These are phyloP conservation scores for Puccinia hordei DNA, from an alignment of 1,284 basidiomycete genomes.

Conservation along the genomic window DNA sequence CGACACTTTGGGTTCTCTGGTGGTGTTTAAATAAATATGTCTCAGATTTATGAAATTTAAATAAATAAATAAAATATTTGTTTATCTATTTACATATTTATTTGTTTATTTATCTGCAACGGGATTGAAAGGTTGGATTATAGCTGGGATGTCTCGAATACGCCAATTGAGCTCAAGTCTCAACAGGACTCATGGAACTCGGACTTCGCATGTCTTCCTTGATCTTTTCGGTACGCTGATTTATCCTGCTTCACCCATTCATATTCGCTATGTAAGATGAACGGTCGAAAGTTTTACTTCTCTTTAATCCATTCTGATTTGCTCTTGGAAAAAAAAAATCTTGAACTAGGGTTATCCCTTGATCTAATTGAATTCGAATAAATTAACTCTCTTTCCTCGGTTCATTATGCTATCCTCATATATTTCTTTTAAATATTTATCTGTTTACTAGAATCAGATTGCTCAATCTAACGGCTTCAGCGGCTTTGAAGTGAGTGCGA, in stretches of 20 bases:
- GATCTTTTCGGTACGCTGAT: slow-evolving; percentile 31
- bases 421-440: too few species aligned
- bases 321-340: too few species aligned
- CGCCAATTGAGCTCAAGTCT: background rate
- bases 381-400: background rate
- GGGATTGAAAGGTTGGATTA: background rate
- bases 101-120: too few species aligned
- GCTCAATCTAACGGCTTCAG: background rate
- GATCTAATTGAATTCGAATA: too few species aligned
- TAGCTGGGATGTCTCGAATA: background rate
- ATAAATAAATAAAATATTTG: too few species aligned
- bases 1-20: too few species aligned
- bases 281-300: background rate
- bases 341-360: too few species aligned
- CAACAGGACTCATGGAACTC: background rate
- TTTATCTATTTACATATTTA: too few species aligned
- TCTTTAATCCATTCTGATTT: too few species aligned
- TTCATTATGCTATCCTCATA: background rate
- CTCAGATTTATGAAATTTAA: too few species aligned
- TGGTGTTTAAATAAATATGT: too few species aligned
- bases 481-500: background rate
- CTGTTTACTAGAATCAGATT: slow-evolving; percentile 29
- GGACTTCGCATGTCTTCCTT: slow-evolving; percentile 21
- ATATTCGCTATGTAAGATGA: slow-evolving; percentile 25
- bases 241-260: slow-evolving; percentile 26